Percentiles rank a stretch among this genome's conserved stretches.
Conservation (phyloP, 139 green algal species). For the Micractinium sp. region DNA sequence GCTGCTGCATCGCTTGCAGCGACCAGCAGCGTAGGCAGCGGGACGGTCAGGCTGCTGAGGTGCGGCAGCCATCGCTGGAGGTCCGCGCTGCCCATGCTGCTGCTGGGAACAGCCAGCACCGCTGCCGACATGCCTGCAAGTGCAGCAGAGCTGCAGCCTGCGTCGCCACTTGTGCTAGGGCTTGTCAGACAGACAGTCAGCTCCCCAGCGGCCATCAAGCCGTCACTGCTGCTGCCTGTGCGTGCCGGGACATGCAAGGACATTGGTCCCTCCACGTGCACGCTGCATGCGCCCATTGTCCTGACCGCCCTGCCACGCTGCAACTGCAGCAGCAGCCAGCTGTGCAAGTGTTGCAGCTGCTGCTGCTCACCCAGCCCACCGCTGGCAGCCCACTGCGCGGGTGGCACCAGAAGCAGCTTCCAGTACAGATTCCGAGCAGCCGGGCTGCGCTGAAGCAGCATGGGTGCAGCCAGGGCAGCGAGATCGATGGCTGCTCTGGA, state of each 20-base stretch:
- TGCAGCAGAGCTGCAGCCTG: background rate
- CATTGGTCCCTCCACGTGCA: background rate
- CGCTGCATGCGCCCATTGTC: background rate
- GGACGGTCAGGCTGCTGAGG: background rate
- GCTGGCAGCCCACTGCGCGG: background rate
- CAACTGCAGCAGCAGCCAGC: constrained; percentile 34
- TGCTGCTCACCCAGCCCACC: background rate
- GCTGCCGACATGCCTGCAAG: constrained; percentile 11
- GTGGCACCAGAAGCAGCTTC: constrained; percentile 25
- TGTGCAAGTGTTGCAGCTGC: constrained; percentile 6
- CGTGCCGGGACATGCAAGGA: background rate
- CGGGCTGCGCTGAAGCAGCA: constrained; percentile 27
- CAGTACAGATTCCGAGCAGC: constrained; percentile 22
- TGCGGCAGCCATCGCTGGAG: background rate
- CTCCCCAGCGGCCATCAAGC: background rate
- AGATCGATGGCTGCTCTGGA: background rate
- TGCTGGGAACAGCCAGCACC: background rate
- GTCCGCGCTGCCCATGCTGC: background rate
- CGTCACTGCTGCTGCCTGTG: background rate
- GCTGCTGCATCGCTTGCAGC: background rate
- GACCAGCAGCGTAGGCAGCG: constrained; percentile 27
- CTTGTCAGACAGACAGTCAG: background rate
- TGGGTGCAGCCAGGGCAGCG: background rate
- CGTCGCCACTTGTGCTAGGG: background rate
- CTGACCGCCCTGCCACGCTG: background rate